These are phyloP conservation scores for Lentinula edodes DNA, from an alignment of 768 basidiomycete genomes.

Conservation along the genomic window DNA sequence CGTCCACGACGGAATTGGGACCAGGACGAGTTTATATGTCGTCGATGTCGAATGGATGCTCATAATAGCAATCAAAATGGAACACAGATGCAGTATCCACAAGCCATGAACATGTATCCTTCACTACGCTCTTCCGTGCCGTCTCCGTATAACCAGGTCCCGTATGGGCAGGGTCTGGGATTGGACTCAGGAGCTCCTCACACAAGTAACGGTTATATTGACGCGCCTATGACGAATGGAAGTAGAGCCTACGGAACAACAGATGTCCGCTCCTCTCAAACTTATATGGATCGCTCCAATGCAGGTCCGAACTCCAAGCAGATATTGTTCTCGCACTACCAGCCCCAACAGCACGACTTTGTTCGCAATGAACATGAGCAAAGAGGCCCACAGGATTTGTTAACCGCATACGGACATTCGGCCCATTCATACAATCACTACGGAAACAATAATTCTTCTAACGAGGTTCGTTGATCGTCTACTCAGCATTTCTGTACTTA, in stretches of 20 bases:
- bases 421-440: not conserved
- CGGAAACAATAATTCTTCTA: not conserved
- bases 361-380: constrained; percentile 9
- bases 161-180: constrained; percentile 3
- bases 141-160: not conserved
- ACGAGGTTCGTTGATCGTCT: not conserved
- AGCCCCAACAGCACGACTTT: constrained; percentile 37
- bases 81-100: not conserved
- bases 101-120: constrained; percentile 2
- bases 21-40: constrained; percentile 76
- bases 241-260: not conserved
- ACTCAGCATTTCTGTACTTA: not conserved
- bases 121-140: not conserved
- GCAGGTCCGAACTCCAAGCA: not conserved
- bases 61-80: not conserved
- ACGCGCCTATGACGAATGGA: not conserved
- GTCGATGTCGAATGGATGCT: constrained; percentile 32
- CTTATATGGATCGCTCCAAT: not conserved
- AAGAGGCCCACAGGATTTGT: not conserved
- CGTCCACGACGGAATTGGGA: constrained; percentile 78
- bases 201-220: not conserved
- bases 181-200: not conserved
- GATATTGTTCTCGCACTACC: constrained; percentile 44
- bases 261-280: not conserved
- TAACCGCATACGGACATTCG: not conserved